Evolutionary conservation across 2,329 filamentous ascomycete genomes (phyloP), one percentile per base, ranked within the genome.

Genomic region (Xylariaceae sp.): DNA sequence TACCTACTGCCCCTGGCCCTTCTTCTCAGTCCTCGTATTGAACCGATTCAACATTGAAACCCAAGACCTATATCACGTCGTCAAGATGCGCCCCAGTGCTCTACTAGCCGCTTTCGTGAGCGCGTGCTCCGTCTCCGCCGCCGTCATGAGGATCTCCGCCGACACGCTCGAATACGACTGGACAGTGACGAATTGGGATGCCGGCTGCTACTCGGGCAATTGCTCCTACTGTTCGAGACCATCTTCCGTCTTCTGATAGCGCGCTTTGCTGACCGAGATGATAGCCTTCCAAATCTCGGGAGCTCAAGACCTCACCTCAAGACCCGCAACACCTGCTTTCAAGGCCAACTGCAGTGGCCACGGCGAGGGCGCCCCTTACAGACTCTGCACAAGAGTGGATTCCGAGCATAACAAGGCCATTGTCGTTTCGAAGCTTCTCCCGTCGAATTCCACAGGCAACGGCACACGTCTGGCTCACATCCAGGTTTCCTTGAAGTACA

Each of bases 271-370:
- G 35, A 64, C 18, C 17, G 44, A 52, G 35, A 15, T 53, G 30
- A 1, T 34, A 68, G 70, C 71, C 56, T 73, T 72, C 64, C 68
- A 71, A 61, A 63, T 74, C 51, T 68, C 69, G 37, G 73, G 69
- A 44, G 61, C 58, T 56, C 68, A 61, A 23, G 68, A 68, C 61
- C 34, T 58, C 48, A 68, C 60, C 8, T 61, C 59, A 44, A 67
- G 59, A 50, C 69, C 67, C 7, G 57, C 63, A 10, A 65, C 58
- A 15, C 72, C 72, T 4, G 69, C 67, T 6, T 74, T 73, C 63
- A 65, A 64, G 23, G 72, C 71, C n/a, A 65, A 66, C 60, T 74
- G 72, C 57, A 60, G 56, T 49, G 71, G 72, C 49, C 15, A 57
- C 9, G 67, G 64, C 17, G 71, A 70, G 58, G 68, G 69, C 5